A percentile compares a stretch with the other conserved stretches of the same genome.
Evolutionary conservation across 345 rosid genomes (phyloP).

Genomic region (Passiflora organensis): DNA sequence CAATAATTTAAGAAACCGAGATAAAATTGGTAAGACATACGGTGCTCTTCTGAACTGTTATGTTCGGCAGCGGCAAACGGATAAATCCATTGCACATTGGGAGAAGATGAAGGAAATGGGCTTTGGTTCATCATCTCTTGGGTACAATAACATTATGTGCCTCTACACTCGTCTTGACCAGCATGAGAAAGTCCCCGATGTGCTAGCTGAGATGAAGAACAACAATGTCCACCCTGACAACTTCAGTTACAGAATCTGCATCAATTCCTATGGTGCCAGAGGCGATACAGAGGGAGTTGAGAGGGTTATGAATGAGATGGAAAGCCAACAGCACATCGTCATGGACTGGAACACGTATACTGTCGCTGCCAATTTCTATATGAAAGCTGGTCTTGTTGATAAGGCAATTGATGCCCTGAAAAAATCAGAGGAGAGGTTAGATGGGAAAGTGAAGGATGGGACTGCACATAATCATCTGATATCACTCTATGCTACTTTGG

Average conservation of each 20-base stretch:
- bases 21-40: slow-evolving; percentile 66
- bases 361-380: slow-evolving; percentile 64
- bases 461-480: slow-evolving; percentile 63
- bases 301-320: slow-evolving; percentile 60
- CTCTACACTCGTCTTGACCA: slow-evolving; percentile 54
- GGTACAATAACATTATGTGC: slow-evolving; percentile 78
- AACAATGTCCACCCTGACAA: slow-evolving; percentile 60
- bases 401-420: slow-evolving; percentile 52
- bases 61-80: slow-evolving; percentile 53
- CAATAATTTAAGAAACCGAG: slow-evolving; percentile 46
- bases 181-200: slow-evolving; percentile 52
- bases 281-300: slow-evolving; percentile 56
- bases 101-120: slow-evolving; percentile 75
- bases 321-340: slow-evolving; percentile 38
- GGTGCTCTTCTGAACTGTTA: slow-evolving; percentile 88
- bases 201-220: slow-evolving; percentile 69
- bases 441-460: slow-evolving; percentile 73
- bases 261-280: slow-evolving; percentile 62
- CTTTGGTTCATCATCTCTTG: slow-evolving; percentile 42
- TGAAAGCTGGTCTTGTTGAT: slow-evolving; percentile 39
- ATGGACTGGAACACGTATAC: slow-evolving; percentile 89
- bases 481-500: slow-evolving; percentile 63
- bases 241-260: slow-evolving; percentile 70
- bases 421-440: slow-evolving; percentile 53
- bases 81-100: slow-evolving; percentile 54